Evolutionary conservation across 1,284 basidiomycete species (phyloP).

Genomic region (Irpex lacteus): DNA sequence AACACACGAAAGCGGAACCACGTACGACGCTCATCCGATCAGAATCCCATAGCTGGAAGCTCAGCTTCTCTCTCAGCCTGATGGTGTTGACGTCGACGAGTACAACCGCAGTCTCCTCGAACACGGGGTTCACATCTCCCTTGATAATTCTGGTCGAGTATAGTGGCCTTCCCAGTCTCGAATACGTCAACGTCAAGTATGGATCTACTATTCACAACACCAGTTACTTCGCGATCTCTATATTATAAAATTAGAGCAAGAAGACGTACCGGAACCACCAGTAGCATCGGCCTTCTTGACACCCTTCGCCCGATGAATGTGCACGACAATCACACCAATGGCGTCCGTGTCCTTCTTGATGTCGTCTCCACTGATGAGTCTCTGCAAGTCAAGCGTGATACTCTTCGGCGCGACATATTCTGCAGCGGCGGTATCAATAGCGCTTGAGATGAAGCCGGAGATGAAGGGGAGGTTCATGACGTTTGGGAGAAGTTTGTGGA

Average conservation of each 20-base stretch:
- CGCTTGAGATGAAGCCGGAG: conserved; percentile 72
- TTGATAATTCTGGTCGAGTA: conserved; percentile 75
- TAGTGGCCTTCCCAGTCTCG: conserved; percentile 54
- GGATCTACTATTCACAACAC: conserved; percentile 29
- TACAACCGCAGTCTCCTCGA: conserved; percentile 73
- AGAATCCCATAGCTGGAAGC: conserved; percentile 79
- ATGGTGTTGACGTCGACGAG: conserved; percentile 72
- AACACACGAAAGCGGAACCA: not conserved
- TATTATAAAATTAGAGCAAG: not conserved
- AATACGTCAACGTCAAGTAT: conserved; percentile 35
- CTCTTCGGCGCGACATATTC: conserved; percentile 71
- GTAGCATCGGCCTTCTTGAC: conserved; percentile 63
- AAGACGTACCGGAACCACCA: conserved; percentile 55
- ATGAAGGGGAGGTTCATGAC: conserved; percentile 80
- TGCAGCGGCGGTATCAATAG: conserved; percentile 65
- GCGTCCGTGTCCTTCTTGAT: conserved; percentile 63
- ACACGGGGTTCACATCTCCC: conserved; percentile 65
- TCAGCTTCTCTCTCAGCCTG: conserved; percentile 64
- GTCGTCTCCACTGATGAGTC: conserved; percentile 60
- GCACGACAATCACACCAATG: conserved; percentile 66
- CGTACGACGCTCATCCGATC: conserved; percentile 47
- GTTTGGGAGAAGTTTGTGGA: conserved; percentile 69
- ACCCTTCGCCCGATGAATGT: conserved; percentile 61
- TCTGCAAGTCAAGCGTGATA: conserved; percentile 71
- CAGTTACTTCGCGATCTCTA: conserved; percentile 16